Base-by-base conservation (phyloP, 192 early-diverging fungal genomes). In the Backusella luteola region DNA sequence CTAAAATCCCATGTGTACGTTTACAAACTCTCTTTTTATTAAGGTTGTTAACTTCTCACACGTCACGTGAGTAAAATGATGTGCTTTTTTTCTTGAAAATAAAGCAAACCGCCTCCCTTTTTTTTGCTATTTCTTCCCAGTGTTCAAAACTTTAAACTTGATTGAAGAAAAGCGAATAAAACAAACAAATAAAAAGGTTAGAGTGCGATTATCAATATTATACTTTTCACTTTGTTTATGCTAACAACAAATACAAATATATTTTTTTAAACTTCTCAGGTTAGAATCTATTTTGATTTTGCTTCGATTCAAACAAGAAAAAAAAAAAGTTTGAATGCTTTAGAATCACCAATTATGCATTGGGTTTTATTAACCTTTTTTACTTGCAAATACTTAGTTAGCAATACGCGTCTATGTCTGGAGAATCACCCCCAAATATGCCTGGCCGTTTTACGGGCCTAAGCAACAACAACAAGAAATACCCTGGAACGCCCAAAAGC, bases 391-490 rank as follows among this genome's bases (percentile, higher is more conserved):
- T 11, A 59, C n/a, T 1, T 17, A 38, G 49, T 6, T 9, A 29
- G 53, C 11, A 73, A 19, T 19, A 72, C 46, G 46, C 42, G 46
- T 72, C 17, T n/a, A 73, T 73, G 72, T 59, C 72, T 34, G 72
- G 72, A 56, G 72, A 73, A 34, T 53, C 52, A 73, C 72, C 72
- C 38, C 53, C 72, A 23, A 59, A 12, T n/a, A 32, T 36, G 21
- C 26, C 52, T 59, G 72, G 44, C 32, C 35, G 72, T 21, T 73
- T 59, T 71, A 23, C 42, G 2, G n/a, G 23, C 46, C 26, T 14
- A 26, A 73, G 15, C 34, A 49, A 5, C 44, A 73, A 14, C n/a
- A 73, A 35, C 52, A 73, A 73, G 17, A 73, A 73, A 59, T 73
- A 73, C 32, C 35, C 72, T 59, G 52, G 72, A 6, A 59, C 72